Conservation (phyloP, 495 filamentous ascomycete species). For the Podospora anserina region DNA sequence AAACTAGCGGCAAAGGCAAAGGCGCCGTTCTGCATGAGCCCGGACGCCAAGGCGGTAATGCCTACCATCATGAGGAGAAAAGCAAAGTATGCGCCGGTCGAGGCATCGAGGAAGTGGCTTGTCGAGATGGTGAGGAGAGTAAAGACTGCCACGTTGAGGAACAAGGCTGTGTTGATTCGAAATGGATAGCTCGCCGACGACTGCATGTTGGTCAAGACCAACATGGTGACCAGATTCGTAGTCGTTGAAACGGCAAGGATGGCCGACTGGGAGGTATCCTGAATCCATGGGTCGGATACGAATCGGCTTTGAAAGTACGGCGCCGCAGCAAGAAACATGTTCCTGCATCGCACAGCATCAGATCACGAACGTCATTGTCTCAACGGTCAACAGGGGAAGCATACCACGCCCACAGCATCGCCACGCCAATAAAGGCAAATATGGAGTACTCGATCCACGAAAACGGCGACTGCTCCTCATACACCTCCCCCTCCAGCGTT, state of each 20-base stretch:
- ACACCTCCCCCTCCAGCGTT: constrained; percentile 30
- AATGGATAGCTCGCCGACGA: constrained; percentile 75
- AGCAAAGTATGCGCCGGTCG: constrained; percentile 64
- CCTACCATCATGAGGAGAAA: constrained; percentile 86
- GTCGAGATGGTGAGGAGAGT: constrained; percentile 78
- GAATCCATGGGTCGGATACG: constrained; percentile 62
- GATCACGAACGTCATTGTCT: constrained; percentile 96
- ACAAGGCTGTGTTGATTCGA: constrained; percentile 70
- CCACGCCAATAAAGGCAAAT: constrained; percentile 81
- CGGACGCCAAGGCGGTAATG: constrained; percentile 69
- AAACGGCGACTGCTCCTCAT: constrained; percentile 49
- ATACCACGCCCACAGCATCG: constrained; percentile 98
- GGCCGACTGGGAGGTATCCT: constrained; percentile 77
- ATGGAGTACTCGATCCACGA: constrained; percentile 79
- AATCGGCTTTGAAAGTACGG: constrained; percentile 92
- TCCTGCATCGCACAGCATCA: constrained; percentile 63
- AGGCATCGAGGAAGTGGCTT: constrained; percentile 55
- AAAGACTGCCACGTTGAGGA: constrained; percentile 70
- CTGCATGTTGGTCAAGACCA: constrained; percentile 75
- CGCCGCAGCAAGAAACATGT: constrained; percentile 95
- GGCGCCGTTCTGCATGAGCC: constrained; percentile 87
- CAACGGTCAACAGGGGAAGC: constrained; percentile 60
- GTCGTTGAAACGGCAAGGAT: constrained; percentile 83
- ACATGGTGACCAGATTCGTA: constrained; percentile 70
- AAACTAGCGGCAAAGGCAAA: constrained; percentile 90